phyloP scores from a whole-genome alignment of 1,284 basidiomycete species.

The Pisolithus thermaeus region DNA sequence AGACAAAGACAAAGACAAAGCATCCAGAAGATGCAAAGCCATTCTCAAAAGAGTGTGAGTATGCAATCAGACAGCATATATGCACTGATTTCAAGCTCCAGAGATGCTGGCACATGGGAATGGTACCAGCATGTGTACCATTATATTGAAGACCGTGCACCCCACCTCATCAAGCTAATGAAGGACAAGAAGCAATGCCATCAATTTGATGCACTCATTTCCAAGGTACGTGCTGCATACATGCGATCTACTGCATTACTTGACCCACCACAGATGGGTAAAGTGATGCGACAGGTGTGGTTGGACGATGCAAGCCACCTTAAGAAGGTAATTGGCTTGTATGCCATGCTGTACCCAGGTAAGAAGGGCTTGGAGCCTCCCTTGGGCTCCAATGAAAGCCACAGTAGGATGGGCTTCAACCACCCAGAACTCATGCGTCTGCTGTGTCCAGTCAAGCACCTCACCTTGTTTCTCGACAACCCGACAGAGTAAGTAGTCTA shows the following conservation, averaged over 20 bases:
- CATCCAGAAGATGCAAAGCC: background rate
- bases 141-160: background rate
- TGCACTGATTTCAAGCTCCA: background rate
- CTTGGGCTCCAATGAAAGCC: background rate
- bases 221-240: background rate
- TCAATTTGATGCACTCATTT: background rate
- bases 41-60: background rate
- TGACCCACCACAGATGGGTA: background rate
- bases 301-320: background rate
- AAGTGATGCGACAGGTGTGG: background rate
- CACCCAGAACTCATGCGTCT: conserved; percentile 1
- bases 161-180: background rate
- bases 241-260: background rate
- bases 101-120: background rate
- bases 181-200: background rate
- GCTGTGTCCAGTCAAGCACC: conserved; percentile 1
- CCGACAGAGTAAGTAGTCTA: background rate
- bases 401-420: background rate
- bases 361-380: background rate
- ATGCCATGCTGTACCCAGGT: background rate
- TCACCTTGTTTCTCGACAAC: background rate
- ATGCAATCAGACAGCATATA: background rate
- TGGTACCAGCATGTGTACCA: background rate
- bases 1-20: background rate
- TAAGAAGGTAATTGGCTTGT: background rate